Conservation (phyloP, 768 basidiomycete species). For the Wakefieldia striispora region DNA sequence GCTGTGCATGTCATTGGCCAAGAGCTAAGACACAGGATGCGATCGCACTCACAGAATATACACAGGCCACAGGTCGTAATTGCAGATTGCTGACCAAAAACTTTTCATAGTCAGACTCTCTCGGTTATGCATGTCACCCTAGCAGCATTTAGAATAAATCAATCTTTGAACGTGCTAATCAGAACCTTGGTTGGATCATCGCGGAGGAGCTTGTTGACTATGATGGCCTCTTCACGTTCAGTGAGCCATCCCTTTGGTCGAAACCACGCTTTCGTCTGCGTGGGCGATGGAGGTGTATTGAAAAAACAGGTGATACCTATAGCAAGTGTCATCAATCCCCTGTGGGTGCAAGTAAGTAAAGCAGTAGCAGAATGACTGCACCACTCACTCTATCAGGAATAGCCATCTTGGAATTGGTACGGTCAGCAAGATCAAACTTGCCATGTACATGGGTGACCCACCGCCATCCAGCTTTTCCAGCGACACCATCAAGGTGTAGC, state of each 20-base stretch:
- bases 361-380: background rate
- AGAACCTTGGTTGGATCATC: slow-evolving; percentile 59
- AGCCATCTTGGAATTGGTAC: slow-evolving; percentile 34
- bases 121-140: slow-evolving; percentile 64
- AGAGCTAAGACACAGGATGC: no score
- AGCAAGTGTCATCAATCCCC: slow-evolving; percentile 40
- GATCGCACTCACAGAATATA: slow-evolving; percentile 54
- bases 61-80: slow-evolving; percentile 67
- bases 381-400: slow-evolving; percentile 32
- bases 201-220: slow-evolving; percentile 55
- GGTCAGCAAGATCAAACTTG: background rate
- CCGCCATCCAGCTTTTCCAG: slow-evolving; percentile 16
- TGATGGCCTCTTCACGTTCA: slow-evolving; percentile 58
- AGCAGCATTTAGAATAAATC: background rate
- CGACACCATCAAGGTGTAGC: slow-evolving; percentile 26
- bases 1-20: no score
- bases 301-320: slow-evolving; percentile 57
- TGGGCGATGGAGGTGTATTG: slow-evolving; percentile 59
- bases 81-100: slow-evolving; percentile 52
- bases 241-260: slow-evolving; percentile 64
- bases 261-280: slow-evolving; percentile 57
- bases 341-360: background rate
- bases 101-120: slow-evolving; percentile 51
- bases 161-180: background rate
- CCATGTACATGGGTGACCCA: slow-evolving; percentile 27